A percentile compares a stretch with the other conserved stretches of the same genome.
phyloP scores from a whole-genome alignment of 1,284 basidiomycete genomes.

The Mrakiaceae sp. region DNA sequence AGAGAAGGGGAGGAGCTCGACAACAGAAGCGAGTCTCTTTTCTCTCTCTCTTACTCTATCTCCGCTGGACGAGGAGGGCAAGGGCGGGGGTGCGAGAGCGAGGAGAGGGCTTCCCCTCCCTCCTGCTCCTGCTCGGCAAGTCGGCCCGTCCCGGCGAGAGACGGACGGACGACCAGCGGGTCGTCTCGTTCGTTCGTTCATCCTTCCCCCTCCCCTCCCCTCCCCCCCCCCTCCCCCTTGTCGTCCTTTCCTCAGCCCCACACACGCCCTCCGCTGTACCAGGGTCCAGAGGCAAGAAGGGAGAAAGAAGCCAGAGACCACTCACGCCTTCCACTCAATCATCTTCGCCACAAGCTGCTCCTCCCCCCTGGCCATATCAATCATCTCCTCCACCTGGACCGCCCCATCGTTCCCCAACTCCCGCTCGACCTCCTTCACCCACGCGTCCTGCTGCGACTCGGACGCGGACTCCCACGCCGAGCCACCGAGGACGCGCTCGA shows the following conservation, averaged over 20 bases:
- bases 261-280: background rate
- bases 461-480: constrained; percentile 47
- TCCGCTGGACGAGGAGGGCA: background rate
- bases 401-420: constrained; percentile 47
- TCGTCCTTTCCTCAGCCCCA: too few relatives aligned
- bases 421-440: constrained; percentile 17
- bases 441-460: constrained; percentile 44
- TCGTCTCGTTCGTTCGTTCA: too few relatives aligned
- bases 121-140: background rate
- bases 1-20: too few relatives aligned
- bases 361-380: constrained; percentile 77
- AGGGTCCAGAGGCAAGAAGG: background rate
- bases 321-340: constrained; percentile 92
- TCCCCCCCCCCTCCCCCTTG: background rate
- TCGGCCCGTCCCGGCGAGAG: too few relatives aligned
- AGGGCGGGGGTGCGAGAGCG: background rate
- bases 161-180: too few relatives aligned
- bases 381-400: constrained; percentile 62
- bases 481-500: constrained; percentile 43
- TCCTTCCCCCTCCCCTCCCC: background rate
- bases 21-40: too few relatives aligned
- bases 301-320: constrained; percentile 24
- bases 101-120: background rate
- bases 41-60: too few relatives aligned
- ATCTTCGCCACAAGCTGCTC: constrained; percentile 67